phyloP scores from a whole-genome alignment of 768 basidiomycete genomes.

The Lactifluus pinguis region DNA sequence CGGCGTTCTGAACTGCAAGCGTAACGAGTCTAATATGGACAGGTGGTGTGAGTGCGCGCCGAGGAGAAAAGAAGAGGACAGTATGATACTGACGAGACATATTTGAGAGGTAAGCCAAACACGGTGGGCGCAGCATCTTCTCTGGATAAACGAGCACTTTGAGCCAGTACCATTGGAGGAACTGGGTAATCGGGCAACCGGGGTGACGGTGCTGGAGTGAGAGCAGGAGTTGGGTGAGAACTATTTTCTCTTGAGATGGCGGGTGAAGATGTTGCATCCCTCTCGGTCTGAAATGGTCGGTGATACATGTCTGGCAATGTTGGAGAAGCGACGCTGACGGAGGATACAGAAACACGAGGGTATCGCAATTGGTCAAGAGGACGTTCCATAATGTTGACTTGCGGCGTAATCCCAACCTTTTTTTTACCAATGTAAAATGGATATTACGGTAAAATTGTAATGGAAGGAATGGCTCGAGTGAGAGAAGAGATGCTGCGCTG shows the following conservation, averaged over 20 bases:
- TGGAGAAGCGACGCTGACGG: slow-evolving; percentile 17
- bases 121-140: slow-evolving; percentile 38
- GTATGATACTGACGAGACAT: slow-evolving; percentile 53
- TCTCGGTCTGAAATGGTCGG: slow-evolving; percentile 46
- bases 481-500: background rate
- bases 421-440: background rate
- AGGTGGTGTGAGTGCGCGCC: slow-evolving; percentile 4
- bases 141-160: slow-evolving; percentile 1
- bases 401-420: background rate
- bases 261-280: slow-evolving; percentile 40
- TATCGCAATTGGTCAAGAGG: slow-evolving; percentile 10
- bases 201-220: slow-evolving; percentile 4
- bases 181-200: slow-evolving; percentile 10
- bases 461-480: background rate
- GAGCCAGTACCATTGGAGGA: slow-evolving; percentile 11
- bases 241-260: slow-evolving; percentile 27
- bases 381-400: slow-evolving; percentile 8
- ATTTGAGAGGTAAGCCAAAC: slow-evolving; percentile 70
- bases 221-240: slow-evolving; percentile 28
- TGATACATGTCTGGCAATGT: slow-evolving; percentile 51
- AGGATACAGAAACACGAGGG: slow-evolving; percentile 14
- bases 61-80: background rate
- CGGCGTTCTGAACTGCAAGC: slow-evolving; percentile 90
- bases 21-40: slow-evolving; percentile 52
- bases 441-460: background rate